Percentiles rank a stretch among this genome's conserved stretches.
Evolutionary conservation across 768 basidiomycete species (phyloP).

Genomic region (Mycena albidolilacea): DNA sequence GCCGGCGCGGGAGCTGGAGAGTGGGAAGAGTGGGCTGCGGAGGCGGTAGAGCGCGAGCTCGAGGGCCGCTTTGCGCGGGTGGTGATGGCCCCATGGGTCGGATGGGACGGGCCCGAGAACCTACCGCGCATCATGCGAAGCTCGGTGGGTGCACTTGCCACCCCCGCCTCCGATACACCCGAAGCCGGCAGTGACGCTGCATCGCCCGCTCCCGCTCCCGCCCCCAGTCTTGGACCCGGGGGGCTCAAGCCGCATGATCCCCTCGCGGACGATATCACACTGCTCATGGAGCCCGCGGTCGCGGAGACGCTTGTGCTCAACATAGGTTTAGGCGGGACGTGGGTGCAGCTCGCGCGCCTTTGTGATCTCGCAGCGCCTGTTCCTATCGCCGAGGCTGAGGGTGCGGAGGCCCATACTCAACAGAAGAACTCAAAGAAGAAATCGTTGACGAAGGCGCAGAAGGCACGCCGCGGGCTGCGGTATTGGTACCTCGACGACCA

Average conservation of each 20-base stretch:
- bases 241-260: slow-evolving; percentile 61
- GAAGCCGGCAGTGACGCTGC: background rate
- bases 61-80: slow-evolving; percentile 31
- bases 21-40: slow-evolving; percentile 36
- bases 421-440: slow-evolving; percentile 50
- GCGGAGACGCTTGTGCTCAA: slow-evolving; percentile 62
- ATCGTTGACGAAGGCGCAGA: slow-evolving; percentile 53
- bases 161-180: background rate
- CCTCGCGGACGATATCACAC: slow-evolving; percentile 69
- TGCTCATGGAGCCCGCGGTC: slow-evolving; percentile 66
- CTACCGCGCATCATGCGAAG: slow-evolving; percentile 53
- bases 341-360: slow-evolving; percentile 74
- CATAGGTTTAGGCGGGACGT: slow-evolving; percentile 76
- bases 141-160: slow-evolving; percentile 42
- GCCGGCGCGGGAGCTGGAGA: background rate
- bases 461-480: slow-evolving; percentile 42
- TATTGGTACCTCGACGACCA: slow-evolving; percentile 63
- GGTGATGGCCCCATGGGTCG: slow-evolving; percentile 58
- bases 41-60: slow-evolving; percentile 57
- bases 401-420: slow-evolving; percentile 32
- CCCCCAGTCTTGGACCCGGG: slow-evolving; percentile 9
- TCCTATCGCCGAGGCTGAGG: background rate
- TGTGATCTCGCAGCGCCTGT: slow-evolving; percentile 38
- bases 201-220: background rate
- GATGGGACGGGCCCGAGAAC: slow-evolving; percentile 51